Conservation (phyloP, 2,329 filamentous ascomycete species). For the Penicillium olsonii region DNA sequence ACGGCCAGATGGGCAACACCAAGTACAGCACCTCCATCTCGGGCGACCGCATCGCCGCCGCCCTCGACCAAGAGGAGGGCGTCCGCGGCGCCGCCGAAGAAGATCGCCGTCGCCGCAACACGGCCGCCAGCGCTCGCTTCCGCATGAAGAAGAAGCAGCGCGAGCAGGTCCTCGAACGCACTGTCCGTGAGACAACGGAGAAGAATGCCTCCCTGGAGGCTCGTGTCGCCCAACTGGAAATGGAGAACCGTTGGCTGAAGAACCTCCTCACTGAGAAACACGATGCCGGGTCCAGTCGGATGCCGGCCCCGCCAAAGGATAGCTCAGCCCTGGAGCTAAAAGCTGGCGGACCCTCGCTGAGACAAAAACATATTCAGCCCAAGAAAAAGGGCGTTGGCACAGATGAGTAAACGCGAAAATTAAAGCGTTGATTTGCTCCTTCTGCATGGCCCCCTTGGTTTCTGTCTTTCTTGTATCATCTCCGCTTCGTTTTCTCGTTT, state of each 20-base stretch:
- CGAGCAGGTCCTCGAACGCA: conserved; percentile 79
- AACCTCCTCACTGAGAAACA: conserved; percentile 81
- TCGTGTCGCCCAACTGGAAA: conserved; percentile 74
- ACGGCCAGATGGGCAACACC: conserved; percentile 41
- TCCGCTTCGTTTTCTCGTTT: not conserved
- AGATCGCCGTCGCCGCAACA: conserved; percentile 87
- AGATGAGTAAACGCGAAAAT: conserved; percentile 26
- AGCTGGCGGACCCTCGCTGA: conserved; percentile 21
- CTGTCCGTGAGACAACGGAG: conserved; percentile 79
- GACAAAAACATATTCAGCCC: conserved; percentile 41
- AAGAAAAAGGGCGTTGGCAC: conserved; percentile 44
- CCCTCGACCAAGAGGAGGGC: conserved; percentile 66
- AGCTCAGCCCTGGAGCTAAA: conserved; percentile 23
- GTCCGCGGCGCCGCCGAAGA: conserved; percentile 78
- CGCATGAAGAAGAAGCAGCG: conserved; percentile 96
- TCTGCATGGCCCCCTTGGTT: conserved; percentile 3
- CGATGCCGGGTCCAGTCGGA: conserved; percentile 36
- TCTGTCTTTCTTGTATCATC: conserved; percentile 9
- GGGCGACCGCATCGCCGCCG: conserved; percentile 44
- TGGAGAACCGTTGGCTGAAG: conserved; percentile 80
- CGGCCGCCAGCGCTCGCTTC: conserved; percentile 84
- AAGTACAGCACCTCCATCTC: conserved; percentile 44
- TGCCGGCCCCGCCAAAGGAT: conserved; percentile 28
- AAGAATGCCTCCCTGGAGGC: conserved; percentile 74
- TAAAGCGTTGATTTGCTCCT: conserved; percentile 18